phyloP scores from a whole-genome alignment of 1,139 yeast genomes.

The Zygotorulaspora mrakii region DNA sequence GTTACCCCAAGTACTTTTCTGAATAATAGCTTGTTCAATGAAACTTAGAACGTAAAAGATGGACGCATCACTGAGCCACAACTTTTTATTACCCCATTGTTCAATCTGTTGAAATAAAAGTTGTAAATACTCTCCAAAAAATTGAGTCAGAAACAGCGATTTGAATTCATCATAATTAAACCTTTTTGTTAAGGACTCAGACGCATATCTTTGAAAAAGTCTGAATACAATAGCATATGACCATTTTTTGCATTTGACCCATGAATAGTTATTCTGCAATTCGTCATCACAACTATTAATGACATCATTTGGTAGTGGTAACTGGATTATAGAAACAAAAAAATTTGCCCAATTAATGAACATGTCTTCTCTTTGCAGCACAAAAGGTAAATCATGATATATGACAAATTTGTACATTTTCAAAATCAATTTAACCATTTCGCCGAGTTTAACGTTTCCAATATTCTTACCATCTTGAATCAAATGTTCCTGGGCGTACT shows the following conservation, averaged over 20 bases:
- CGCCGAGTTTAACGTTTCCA: slow-evolving; percentile 52
- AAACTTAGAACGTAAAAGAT: slow-evolving; percentile 66
- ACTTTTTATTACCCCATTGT: slow-evolving; percentile 59
- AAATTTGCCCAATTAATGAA: slow-evolving; percentile 73
- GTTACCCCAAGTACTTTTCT: slow-evolving; percentile 65
- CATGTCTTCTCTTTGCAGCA: slow-evolving; percentile 56
- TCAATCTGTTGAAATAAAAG: slow-evolving; percentile 65
- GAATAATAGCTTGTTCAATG: slow-evolving; percentile 65
- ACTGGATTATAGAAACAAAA: slow-evolving; percentile 65
- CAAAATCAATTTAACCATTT: slow-evolving; percentile 69
- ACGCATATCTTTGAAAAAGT: slow-evolving; percentile 71
- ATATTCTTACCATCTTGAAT: slow-evolving; percentile 36
- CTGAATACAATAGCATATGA: slow-evolving; percentile 74
- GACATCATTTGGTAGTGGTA: slow-evolving; percentile 50
- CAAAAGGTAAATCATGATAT: slow-evolving; percentile 69
- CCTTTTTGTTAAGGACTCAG: slow-evolving; percentile 47
- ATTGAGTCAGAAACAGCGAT: slow-evolving; percentile 46
- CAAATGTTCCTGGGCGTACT: slow-evolving; percentile 58
- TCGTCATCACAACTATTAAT: slow-evolving; percentile 46
- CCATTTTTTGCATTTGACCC: slow-evolving; percentile 89
- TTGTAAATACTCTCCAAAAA: slow-evolving; percentile 69
- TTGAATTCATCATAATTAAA: slow-evolving; percentile 52
- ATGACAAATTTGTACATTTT: slow-evolving; percentile 82
- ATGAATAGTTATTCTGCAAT: slow-evolving; percentile 48
- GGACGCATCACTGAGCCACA: slow-evolving; percentile 70